Evolutionary conservation across 2,329 filamentous ascomycete species (phyloP).

Genomic region (Acephala macrosclerotiorum): DNA sequence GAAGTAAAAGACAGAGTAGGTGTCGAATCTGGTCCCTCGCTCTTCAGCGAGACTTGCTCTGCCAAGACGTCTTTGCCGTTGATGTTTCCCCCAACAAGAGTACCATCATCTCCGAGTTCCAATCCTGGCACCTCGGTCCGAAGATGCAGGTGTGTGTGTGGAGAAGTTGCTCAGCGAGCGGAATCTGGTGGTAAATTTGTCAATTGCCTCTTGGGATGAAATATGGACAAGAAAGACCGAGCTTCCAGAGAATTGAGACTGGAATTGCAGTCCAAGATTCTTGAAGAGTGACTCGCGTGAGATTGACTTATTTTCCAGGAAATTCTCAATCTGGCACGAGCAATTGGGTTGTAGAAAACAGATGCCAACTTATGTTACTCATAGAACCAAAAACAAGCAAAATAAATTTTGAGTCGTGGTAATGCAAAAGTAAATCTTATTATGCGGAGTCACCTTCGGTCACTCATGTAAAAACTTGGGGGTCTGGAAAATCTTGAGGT

Average conservation of each 20-base stretch:
- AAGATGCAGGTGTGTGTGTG: slow-evolving; percentile 64
- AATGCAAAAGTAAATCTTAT: not conserved
- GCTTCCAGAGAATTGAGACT: not conserved
- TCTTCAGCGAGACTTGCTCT: slow-evolving; percentile 56
- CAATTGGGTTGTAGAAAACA: not conserved
- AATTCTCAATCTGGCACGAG: not conserved
- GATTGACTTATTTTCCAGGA: not conserved
- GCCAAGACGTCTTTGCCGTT: slow-evolving; percentile 74
- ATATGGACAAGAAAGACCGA: slow-evolving; percentile 4
- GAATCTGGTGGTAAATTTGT: not conserved
- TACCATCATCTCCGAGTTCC: slow-evolving; percentile 73
- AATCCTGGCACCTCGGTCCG: slow-evolving; percentile 79
- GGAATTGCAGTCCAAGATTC: not conserved
- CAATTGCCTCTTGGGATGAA: not conserved
- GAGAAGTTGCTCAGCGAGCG: no score
- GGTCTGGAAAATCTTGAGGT: not conserved
- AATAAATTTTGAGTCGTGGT: not conserved
- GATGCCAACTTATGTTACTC: not conserved
- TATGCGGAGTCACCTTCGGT: not conserved
- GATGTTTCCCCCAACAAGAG: slow-evolving; percentile 71
- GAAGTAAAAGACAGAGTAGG: slow-evolving; percentile 79
- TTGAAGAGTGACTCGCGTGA: not conserved
- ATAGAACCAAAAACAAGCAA: not conserved
- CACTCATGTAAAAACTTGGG: slow-evolving; percentile 2
- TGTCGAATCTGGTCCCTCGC: slow-evolving; percentile 74